Evolutionary conservation across 2,329 filamentous ascomycete species (phyloP), one percentile per base, ranked within the genome.

Genomic region (Chalaropsis ovoidea): DNA sequence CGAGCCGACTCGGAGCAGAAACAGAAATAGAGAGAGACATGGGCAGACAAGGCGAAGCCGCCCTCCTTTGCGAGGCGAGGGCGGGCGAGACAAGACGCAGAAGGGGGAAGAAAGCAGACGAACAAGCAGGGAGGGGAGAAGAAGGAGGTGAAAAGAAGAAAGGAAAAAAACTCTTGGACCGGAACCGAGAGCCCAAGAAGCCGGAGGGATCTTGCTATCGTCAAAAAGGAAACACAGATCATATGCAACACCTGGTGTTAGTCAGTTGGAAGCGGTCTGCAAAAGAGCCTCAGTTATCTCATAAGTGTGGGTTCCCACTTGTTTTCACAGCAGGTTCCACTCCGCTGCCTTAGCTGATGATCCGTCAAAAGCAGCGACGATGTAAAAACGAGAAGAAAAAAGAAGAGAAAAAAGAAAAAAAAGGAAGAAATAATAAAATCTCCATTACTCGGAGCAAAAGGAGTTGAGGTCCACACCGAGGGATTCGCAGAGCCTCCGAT

Each of bases 251-350:
- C 35, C 35, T 39, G 8, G 35, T 39, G 35, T 39, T 39, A 39
- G 35, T 39, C 3, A 10, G 45, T 11, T 49, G 45, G 45, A 62
- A 42, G 43, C 43, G 60, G 39, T 62, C 39, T 43, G 60, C n/a
- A 27, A 62, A 45, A 62, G 19, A 62, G 39, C 60, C 39, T 42
- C 39, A 43, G n/a, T 42, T 62, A 62, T 62, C 60, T 43, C n/a
- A 52, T 31, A 24, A 15, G 19, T n/a, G 35, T 43, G 60, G 31
- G 35, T 47, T 43, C 39, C 43, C 39, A 62, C 43, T 47, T 62
- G 60, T 64, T 45, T 58, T 13, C 54, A 58, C 54, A 58, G 54
- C 54, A 58, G 17, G 54, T 58, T 39, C 54, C 54, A 58, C 54
- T 58, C 54, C 17, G 54, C 10, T 58, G 54, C 54, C 24, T 58